A percentile compares a stretch with the other conserved stretches of the same genome.
Conservation (phyloP, 1,284 basidiomycete genomes). For the Trametes hirsuta region DNA sequence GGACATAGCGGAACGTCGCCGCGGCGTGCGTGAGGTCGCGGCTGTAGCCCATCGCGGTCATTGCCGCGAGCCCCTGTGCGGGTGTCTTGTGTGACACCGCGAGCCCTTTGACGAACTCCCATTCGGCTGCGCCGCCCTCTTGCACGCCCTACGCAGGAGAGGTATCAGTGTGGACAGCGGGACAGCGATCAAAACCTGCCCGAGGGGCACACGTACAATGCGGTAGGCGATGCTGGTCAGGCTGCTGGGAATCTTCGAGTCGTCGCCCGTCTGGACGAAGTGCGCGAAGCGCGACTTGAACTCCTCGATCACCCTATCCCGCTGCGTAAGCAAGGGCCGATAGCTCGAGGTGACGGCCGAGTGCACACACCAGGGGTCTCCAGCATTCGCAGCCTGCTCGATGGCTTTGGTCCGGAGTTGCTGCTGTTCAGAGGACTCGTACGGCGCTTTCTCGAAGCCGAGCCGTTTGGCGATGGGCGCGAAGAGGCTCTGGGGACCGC, state of each 20-base stretch:
- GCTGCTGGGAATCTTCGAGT: constrained; percentile 80
- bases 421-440: constrained; percentile 75
- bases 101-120: constrained; percentile 70
- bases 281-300: constrained; percentile 74
- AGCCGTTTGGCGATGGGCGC: constrained; percentile 78
- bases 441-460: constrained; percentile 74
- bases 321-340: neutral
- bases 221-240: constrained; percentile 58
- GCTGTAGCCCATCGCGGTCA: constrained; percentile 57
- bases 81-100: constrained; percentile 78
- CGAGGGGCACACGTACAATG: constrained; percentile 40
- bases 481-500: constrained; percentile 55
- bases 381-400: constrained; percentile 60
- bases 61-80: constrained; percentile 65
- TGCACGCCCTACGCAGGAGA: constrained; percentile 51
- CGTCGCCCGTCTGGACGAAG: constrained; percentile 74
- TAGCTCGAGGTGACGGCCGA: neutral
- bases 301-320: constrained; percentile 68
- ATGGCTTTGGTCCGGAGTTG: constrained; percentile 82
- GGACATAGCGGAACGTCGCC: constrained; percentile 62
- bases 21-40: constrained; percentile 51
- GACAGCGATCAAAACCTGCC: neutral
- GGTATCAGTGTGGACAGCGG: neutral
- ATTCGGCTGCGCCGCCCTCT: constrained; percentile 67
- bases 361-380: constrained; percentile 54